phyloP scores from a whole-genome alignment of 2,329 filamentous ascomycete genomes.

The Phoma sp. region DNA sequence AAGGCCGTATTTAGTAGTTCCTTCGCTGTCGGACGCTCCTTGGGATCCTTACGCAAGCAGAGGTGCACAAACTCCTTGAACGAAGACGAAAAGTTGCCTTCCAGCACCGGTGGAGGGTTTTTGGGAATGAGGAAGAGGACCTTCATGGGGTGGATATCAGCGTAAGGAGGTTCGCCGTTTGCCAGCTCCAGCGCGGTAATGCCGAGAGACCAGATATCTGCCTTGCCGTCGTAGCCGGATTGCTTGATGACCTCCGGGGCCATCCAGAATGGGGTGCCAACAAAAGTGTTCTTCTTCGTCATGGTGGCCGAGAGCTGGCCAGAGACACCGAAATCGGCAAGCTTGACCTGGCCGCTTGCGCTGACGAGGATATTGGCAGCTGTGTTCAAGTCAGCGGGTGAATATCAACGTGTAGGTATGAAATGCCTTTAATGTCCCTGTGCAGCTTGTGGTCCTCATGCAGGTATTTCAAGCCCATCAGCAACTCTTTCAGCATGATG shows the following conservation, averaged over 20 bases:
- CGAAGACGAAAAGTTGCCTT: constrained; percentile 56
- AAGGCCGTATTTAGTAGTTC: constrained; percentile 91
- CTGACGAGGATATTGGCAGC: constrained; percentile 92
- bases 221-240: constrained; percentile 96
- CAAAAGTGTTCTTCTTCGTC: constrained; percentile 99
- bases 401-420: no score
- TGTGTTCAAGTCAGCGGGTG: constrained; percentile 46
- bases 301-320: constrained; percentile 96
- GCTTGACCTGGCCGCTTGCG: constrained; percentile 92
- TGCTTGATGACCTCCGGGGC: constrained; percentile 98
- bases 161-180: constrained; percentile 90
- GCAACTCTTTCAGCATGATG: constrained; percentile 89
- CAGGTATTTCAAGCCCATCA: constrained; percentile 90
- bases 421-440: constrained; percentile 90
- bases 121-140: constrained; percentile 96
- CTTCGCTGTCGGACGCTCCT: constrained; percentile 83
- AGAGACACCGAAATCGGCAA: constrained; percentile 96
- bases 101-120: constrained; percentile 81
- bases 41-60: constrained; percentile 87
- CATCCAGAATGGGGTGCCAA: constrained; percentile 99
- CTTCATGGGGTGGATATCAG: constrained; percentile 98
- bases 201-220: constrained; percentile 95
- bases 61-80: constrained; percentile 63
- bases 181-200: constrained; percentile 94
- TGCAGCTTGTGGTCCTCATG: constrained; percentile 97